Conservation (phyloP, 345 rosid species). For the Erucastrum elatum region DNA sequence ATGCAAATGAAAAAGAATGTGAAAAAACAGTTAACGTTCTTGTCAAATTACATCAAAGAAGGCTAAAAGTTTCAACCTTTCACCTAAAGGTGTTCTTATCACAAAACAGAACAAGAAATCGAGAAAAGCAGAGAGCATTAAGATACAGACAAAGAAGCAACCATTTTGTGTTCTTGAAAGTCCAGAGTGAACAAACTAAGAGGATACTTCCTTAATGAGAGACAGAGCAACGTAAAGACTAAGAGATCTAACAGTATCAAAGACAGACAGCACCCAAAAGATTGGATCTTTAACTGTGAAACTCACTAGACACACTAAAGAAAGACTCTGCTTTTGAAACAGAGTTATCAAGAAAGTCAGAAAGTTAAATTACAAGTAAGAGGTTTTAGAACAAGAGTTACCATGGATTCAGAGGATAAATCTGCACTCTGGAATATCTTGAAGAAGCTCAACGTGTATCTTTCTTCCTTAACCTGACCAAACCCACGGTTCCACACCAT, state of each 20-base stretch:
- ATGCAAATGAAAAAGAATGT: not conserved
- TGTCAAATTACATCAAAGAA: not conserved
- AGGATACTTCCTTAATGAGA: not conserved
- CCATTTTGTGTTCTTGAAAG: no score
- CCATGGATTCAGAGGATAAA: slow-evolving; percentile 27
- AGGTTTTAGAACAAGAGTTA: slow-evolving; percentile 8
- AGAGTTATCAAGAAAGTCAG: not conserved
- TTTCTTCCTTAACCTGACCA: not conserved
- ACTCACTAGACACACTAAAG: not conserved
- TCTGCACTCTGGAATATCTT: slow-evolving; percentile 24
- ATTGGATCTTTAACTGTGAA: not conserved
- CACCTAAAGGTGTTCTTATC: not conserved
- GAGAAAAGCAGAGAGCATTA: not conserved
- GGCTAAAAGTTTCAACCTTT: not conserved
- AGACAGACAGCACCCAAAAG: not conserved
- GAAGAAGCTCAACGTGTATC: slow-evolving; percentile 14
- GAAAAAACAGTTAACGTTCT: not conserved
- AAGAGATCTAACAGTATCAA: not conserved
- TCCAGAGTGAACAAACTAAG: not conserved
- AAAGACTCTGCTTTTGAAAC: not conserved
- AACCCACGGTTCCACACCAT: slow-evolving; percentile 10
- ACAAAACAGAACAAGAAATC: not conserved
- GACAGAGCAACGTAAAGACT: not conserved
- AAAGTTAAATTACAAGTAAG: not conserved
- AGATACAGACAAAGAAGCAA: not conserved